Evolutionary conservation across 495 filamentous ascomycete species (phyloP).

Genomic region (Hypoxylon rickii): DNA sequence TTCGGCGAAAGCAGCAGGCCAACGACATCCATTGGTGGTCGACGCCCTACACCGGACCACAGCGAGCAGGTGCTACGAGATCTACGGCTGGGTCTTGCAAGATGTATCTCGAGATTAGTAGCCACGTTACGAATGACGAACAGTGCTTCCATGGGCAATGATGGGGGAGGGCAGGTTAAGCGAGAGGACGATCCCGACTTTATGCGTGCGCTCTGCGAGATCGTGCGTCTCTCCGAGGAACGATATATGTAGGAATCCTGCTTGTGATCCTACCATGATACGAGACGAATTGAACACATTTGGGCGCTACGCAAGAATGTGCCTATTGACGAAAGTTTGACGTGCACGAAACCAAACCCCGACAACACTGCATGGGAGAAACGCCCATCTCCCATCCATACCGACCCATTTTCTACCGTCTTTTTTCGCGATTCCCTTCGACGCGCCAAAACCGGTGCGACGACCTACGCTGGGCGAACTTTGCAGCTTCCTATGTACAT

Average conservation of each 20-base stretch:
- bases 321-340: neutral
- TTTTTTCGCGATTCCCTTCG: conserved; percentile 1
- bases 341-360: neutral
- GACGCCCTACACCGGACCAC: conserved; percentile 15
- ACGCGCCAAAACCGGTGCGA: neutral
- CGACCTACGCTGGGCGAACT: conserved; percentile 2
- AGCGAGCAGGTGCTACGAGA: conserved; percentile 34
- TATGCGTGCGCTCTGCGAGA: conserved; percentile 49
- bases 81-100: conserved; percentile 43
- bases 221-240: conserved; percentile 48
- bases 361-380: neutral
- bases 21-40: conserved; percentile 14
- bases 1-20: conserved; percentile 17
- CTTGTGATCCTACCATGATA: neutral
- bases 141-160: conserved; percentile 4
- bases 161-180: conserved; percentile 13
- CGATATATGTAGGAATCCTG: conserved; percentile 18
- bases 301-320: neutral
- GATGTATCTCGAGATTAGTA: conserved; percentile 44
- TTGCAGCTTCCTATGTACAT: conserved; percentile 10
- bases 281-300: neutral
- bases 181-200: conserved; percentile 42
- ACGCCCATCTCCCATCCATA: neutral
- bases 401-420: conserved; percentile 1
- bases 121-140: conserved; percentile 42